Evolutionary conservation across 1,139 yeast genomes (phyloP), one percentile per base, ranked within the genome.

Genomic region (Diutina mesorugosa): DNA sequence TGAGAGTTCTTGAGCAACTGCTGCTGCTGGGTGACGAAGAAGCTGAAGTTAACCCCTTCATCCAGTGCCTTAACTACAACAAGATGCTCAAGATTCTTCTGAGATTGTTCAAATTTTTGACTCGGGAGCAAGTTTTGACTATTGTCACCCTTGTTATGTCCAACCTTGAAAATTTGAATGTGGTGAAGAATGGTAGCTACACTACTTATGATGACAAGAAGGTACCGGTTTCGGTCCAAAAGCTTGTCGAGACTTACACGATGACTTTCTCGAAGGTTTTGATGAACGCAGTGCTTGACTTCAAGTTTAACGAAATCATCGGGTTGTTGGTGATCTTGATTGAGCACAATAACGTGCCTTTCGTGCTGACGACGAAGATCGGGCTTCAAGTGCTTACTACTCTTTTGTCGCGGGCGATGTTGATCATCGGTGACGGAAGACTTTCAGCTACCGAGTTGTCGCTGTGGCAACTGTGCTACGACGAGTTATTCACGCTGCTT

Each of bases 51-150:
- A 89, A 88, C 65, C 96, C 96, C 48, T 91, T 93, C 65, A 82
- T 90, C 61, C 90, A 90, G 63, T 84, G 90, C 68, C 77, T 93
- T 63, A 83, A 88, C 51, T 89, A 86, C 66, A 89, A 88, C 66
- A 93, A 93, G 72, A 95, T 96, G 58, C 84, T 90, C 74, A 91
- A 90, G 69, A 79, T 90, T 52, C 84, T 93, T 72, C 91, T 93
- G 55, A 84, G 99, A 70, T 79, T 90, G 60, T 90, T 90, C 77
- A 86, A 90, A 66, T 90, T 90, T 67, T 78, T 93, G 66, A 75
- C 81, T 55, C 79, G 86, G 62, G 90, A 87, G 64, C 95, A 90
- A 67, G 83, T 89, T 61, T 75, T 89, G 63, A 85, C 95, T 35
- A 78, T 90, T 58, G 80, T 89, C 56, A 89, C 95, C 47, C 81